Evolutionary conservation across 257 asterid species (phyloP).

Genomic region (Handroanthus guayacan): DNA sequence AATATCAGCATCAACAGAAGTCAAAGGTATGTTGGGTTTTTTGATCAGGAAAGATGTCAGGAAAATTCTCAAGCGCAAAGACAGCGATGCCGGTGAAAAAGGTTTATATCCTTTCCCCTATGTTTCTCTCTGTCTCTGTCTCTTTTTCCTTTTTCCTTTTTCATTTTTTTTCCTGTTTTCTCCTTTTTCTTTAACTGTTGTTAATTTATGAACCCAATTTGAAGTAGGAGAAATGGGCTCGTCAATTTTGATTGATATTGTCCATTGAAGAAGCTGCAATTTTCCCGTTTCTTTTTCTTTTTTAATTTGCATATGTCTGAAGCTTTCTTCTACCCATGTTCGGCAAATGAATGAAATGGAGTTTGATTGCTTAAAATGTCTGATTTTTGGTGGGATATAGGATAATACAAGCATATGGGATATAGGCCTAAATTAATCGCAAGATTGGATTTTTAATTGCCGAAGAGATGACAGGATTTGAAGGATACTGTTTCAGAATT

Average conservation of each 20-base stretch:
- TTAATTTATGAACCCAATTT: not conserved
- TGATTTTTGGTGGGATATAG: slow-evolving; percentile 10
- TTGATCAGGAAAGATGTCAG: slow-evolving; percentile 75
- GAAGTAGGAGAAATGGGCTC: not conserved
- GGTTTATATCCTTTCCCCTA: slow-evolving; percentile 46
- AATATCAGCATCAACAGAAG: slow-evolving; percentile 16
- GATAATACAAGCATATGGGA: slow-evolving; percentile 11
- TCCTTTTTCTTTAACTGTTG: slow-evolving; percentile 6
- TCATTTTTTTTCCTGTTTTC: not conserved
- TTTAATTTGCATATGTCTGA: not conserved
- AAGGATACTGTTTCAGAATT: not conserved
- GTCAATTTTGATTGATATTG: slow-evolving; percentile 17
- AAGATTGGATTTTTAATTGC: slow-evolving; percentile 35
- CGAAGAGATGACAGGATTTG: slow-evolving; percentile 8
- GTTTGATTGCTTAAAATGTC: slow-evolving; percentile 28
- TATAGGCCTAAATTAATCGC: slow-evolving; percentile 14
- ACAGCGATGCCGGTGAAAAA: slow-evolving; percentile 94
- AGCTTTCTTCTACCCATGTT: not conserved
- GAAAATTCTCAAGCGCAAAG: slow-evolving; percentile 92
- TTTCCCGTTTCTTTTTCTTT: not conserved
- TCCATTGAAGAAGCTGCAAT: slow-evolving; percentile 2
- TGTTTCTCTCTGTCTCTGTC: not conserved
- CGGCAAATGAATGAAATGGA: not conserved
- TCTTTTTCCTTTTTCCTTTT: not conserved
- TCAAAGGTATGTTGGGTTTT: slow-evolving; percentile 62